Base-by-base conservation (phyloP, 805 yeast genomes). In the Clavispora fructus region DNA sequence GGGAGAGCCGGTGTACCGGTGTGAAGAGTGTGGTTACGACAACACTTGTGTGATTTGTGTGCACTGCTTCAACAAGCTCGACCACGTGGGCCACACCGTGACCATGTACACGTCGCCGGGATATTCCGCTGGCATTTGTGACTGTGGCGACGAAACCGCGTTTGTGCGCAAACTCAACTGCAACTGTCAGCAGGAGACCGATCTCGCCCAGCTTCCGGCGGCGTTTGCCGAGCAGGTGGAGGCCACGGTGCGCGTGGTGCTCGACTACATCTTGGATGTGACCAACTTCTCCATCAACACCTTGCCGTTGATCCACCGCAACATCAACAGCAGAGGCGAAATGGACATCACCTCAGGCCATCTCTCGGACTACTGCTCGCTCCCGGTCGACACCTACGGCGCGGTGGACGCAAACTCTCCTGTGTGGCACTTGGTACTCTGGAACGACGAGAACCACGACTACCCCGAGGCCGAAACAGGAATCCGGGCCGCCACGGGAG, bases 361-460 rank as follows among this genome's bases (percentile, higher is more conserved):
- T 1, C 39, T 64, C 19, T 68, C 76, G 3, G 60, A 71, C 29
- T 43, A 52, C 13, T 57, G 74, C 2, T 52, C 63, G 4, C 59
- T 74, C 7, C 68, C 75, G 0, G 38, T 50, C 4, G 51, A 50
- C 17, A 54, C 51, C 25, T 74, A 74, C 46, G 69, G 67, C 10
- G 61, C 52, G 0, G 49, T 42, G 9, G 79, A 73, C 52, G 19
- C 17, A 8, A 72, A 74, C 53, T 48, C 70, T 1, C 41, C 46
- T 12, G 41, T 43, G 35, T 82, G 76, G 67, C 64, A 69, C 37
- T 67, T 85, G 29, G 58, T 83, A 19, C 68, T 85, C n/a, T 87
- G 91, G 85, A 87, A 87, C 60, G 95, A 87, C 58, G 94, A 87
- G 56, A 73, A 71, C 52, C 94, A 87, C 56, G 77, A 79, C 54